Base-by-base conservation (phyloP, 176 grass and related monocot species). In the Lolium perenne region DNA sequence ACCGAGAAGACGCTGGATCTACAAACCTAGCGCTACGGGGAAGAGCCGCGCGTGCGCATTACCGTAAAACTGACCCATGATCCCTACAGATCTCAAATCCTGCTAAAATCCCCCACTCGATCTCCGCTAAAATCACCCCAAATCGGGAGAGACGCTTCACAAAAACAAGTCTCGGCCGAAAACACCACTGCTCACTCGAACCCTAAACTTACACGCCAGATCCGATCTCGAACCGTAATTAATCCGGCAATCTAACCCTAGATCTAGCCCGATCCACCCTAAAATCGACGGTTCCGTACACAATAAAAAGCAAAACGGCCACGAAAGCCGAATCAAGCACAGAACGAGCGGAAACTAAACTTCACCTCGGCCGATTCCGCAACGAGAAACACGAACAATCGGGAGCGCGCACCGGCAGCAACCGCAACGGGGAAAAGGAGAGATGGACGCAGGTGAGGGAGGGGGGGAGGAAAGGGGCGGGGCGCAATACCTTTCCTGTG, bases 281-380 rank as follows among this genome's bases (percentile, higher is more conserved):
- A 41, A 1, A 0, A 72, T 11, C 20, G 46, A 64, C 80, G n/a
- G 0, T 15, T 1, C 17, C 46, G 45, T 32, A 54, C 61, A 2
- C 23, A 25, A 10, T 9, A 13, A 29, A 63, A 63, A 14, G 43
- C 82, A n/a, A 49, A 38, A 50, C 26, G 10, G 51, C 3, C 45
- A 16, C 35, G 47, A 16, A 53, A 53, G 15, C 62, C 32, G 17
- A 63, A 77, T 77, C 41, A 43, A 35, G 29, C 74, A 12, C 25
- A 29, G 7, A 13, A 18, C 20, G 13, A 69, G n/a, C 2, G 21
- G 16, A 23, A 17, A 4, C 15, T 4, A 61, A 54, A 20, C 15
- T 5, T 47, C 50, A 70, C 49, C 84, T 70, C 62, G 11, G 84
- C 57, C 21, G 84, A 69, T 35, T 26, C 35, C 15, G 83, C 61